A percentile compares a stretch with the other conserved stretches of the same genome.
These are phyloP conservation scores for Eremomyces bilateralis DNA, from an alignment of 495 filamentous ascomycete species.

Conservation along the genomic window DNA sequence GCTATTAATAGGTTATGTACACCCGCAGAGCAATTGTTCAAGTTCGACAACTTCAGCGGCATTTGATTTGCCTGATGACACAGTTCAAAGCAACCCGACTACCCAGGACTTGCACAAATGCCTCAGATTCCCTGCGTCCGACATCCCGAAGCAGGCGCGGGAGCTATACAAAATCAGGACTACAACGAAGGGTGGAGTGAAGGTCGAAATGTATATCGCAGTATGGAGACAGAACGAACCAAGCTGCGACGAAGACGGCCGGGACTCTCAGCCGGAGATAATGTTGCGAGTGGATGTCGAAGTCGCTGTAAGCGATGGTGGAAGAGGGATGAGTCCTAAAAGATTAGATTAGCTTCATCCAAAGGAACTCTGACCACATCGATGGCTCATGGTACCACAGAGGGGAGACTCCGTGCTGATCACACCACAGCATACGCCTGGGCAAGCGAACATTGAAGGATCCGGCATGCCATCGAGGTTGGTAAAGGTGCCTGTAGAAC, in stretches of 20 bases:
- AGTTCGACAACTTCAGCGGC: slow-evolving; percentile 50
- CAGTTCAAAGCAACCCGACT: slow-evolving; percentile 44
- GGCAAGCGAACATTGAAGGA: too few species aligned
- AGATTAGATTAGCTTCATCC: too few species aligned
- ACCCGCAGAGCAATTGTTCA: slow-evolving; percentile 59
- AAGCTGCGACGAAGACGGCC: too few species aligned
- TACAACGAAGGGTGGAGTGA: slow-evolving; percentile 47
- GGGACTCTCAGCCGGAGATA: slow-evolving; percentile 8
- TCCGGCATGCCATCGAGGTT: too few species aligned
- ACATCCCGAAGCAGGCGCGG: slow-evolving; percentile 72
- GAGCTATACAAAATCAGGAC: slow-evolving; percentile 63
- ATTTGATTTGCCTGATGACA: slow-evolving; percentile 54
- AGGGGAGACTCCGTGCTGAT: too few species aligned
- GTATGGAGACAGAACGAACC: too few species aligned
- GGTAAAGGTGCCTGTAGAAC: too few species aligned
- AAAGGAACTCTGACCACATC: too few species aligned
- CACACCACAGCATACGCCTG: too few species aligned
- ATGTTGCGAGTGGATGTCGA: slow-evolving; percentile 46
- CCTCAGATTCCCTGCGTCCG: slow-evolving; percentile 74
- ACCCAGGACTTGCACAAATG: slow-evolving; percentile 70
- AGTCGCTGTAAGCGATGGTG: slow-evolving; percentile 58
- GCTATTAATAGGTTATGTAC: slow-evolving; percentile 55
- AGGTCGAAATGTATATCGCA: slow-evolving; percentile 40
- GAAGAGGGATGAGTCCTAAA: slow-evolving; percentile 69
- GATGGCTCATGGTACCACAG: too few species aligned